Evolutionary conservation across 305 asterid genomes (phyloP), one percentile per base, ranked within the genome.

Genomic region (Plantago coronopus): DNA sequence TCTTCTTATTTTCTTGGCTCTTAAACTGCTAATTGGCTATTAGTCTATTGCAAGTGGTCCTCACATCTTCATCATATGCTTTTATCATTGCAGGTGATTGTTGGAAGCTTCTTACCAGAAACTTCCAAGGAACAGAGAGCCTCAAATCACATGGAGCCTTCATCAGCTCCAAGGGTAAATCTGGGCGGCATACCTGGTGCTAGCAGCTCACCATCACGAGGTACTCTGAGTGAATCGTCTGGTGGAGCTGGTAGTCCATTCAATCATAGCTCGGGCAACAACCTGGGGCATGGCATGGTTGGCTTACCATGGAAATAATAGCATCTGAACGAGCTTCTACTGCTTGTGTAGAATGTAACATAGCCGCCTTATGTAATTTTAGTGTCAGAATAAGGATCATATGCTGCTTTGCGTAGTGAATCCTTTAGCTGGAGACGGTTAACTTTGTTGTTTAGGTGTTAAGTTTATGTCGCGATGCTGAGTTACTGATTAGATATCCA

Each of bases 221-320:
- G 58, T 17, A 53, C 58, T 31, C 27, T 53, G 38, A 70, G 76
- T 19, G 95, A 73, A 64, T 79, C 95, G 22, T 83, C 88, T 4
- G 88, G 91, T 87, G 14, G 68, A 70, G 25, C 23, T 22, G 83
- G 81, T 16, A 86, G 94, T 50, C 88, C 90, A 1, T 64, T 80
- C 25, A 75, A 78, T 71, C 72, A 73, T 59, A 74, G 77, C 57
- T 47, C 81, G 0, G 81, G 81, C 55, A 61, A 69, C 29, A 79
- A 69, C 44, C 37, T 57, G 48, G 73, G 63, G 1, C 80, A 72
- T 8, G 67, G 70, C 74, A 63, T 72, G 59, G 15, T 73, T 16
- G 75, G 76, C 61, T 70, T 77, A 77, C 78, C 76, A 0, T 82
- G 87, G 93, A 82, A 78, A 62, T 82, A 54, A 68, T 44, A 38